Evolutionary conservation across 306 rosid species (phyloP).

Genomic region (peach (Prunus persica)): DNA sequence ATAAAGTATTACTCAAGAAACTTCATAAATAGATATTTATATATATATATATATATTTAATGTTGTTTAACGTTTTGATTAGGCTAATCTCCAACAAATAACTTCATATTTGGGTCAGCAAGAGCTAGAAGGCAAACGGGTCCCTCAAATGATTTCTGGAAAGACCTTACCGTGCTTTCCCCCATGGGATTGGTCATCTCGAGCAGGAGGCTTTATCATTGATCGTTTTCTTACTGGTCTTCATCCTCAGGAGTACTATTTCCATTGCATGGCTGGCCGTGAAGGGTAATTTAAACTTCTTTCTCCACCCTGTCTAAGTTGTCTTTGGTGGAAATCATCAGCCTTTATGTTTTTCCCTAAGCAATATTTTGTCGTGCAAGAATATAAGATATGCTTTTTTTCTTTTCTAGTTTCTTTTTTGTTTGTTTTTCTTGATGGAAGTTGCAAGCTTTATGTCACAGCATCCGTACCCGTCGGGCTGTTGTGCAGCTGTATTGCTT

Average conservation of each 20-base stretch:
- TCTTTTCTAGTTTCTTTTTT: no score
- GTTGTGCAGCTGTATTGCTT: neutral
- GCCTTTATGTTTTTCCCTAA: neutral
- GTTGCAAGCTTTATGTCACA: neutral
- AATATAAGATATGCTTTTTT: neutral
- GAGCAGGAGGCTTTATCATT: conserved; percentile 90
- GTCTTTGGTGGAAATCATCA: neutral
- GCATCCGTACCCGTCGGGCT: neutral
- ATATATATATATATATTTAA: neutral
- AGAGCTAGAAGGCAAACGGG: conserved; percentile 91
- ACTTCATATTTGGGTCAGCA: conserved; percentile 96
- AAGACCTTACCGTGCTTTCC: conserved; percentile 89
- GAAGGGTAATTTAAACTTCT: conserved; percentile 67
- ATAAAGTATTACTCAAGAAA: neutral
- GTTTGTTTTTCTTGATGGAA: neutral
- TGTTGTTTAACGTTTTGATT: conserved; percentile 27
- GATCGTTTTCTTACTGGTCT: conserved; percentile 97
- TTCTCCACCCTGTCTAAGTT: conserved; percentile 2
- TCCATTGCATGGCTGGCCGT: conserved; percentile 99
- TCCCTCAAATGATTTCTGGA: conserved; percentile 98
- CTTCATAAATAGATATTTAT: neutral
- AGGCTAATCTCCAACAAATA: conserved; percentile 97
- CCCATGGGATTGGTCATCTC: conserved; percentile 95
- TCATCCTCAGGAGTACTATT: conserved; percentile 91
- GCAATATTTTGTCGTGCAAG: neutral